Percentiles rank a stretch among this genome's conserved stretches.
Evolutionary conservation across 2,329 filamentous ascomycete species (phyloP).

Genomic region (Colletotrichum destructivum): DNA sequence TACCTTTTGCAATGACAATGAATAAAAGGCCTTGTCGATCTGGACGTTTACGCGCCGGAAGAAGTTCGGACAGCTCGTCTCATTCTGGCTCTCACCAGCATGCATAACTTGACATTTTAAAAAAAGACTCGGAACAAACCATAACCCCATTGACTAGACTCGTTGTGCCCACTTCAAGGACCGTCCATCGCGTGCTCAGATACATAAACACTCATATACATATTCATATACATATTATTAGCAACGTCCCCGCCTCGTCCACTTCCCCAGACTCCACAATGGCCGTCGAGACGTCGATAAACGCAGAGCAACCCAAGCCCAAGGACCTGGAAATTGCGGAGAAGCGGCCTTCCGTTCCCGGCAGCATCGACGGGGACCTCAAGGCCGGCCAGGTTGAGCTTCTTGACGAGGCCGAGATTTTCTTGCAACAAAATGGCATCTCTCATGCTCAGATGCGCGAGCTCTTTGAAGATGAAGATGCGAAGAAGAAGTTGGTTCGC

Average conservation of each 20-base stretch:
- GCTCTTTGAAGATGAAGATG: constrained; percentile 58
- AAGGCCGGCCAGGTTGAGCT: constrained; percentile 44
- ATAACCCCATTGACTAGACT: neutral
- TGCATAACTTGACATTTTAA: neutral
- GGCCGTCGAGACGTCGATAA: constrained; percentile 26
- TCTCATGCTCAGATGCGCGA: constrained; percentile 58
- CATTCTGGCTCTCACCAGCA: neutral
- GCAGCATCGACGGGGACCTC: constrained; percentile 20
- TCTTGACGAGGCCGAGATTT: constrained; percentile 64
- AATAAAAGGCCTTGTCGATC: constrained; percentile 14
- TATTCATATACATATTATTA: neutral
- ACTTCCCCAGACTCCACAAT: constrained; percentile 32
- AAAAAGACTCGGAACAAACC: neutral
- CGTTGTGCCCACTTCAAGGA: constrained; percentile 2
- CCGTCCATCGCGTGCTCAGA: constrained; percentile 5
- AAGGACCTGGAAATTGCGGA: constrained; percentile 35
- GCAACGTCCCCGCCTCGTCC: constrained; percentile 11
- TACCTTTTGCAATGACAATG: constrained; percentile 11
- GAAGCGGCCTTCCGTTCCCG: constrained; percentile 18
- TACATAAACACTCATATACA: no score
- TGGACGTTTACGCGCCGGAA: neutral
- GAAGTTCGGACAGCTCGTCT: neutral
- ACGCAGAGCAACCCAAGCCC: constrained; percentile 14
- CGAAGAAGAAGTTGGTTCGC: constrained; percentile 42
- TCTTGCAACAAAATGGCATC: constrained; percentile 63